Conservation (phyloP, 345 rosid genomes). For the Pelargonium nanum region DNA sequence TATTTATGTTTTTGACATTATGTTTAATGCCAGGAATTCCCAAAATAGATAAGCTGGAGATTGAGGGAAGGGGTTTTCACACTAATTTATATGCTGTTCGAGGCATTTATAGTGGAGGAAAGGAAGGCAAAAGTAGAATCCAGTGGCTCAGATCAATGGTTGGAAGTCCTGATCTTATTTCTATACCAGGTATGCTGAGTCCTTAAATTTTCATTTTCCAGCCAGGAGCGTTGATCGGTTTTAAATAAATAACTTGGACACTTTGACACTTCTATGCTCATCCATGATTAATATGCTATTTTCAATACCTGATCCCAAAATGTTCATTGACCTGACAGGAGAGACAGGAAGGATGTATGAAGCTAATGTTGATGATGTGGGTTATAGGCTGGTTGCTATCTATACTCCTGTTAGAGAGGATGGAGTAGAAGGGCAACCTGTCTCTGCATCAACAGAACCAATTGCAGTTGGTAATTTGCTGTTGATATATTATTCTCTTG, state of each 20-base stretch:
- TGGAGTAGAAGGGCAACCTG: constrained; percentile 91
- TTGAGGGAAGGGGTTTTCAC: constrained; percentile 89
- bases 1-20: not conserved
- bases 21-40: constrained; percentile 51
- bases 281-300: not conserved
- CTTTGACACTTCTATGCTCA: not conserved
- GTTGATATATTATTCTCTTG: not conserved
- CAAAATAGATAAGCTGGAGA: constrained; percentile 79
- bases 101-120: constrained; percentile 86
- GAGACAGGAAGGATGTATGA: constrained; percentile 91
- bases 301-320: constrained; percentile 6
- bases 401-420: constrained; percentile 86
- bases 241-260: not conserved
- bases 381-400: constrained; percentile 81
- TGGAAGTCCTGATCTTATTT: constrained; percentile 95
- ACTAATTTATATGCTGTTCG: constrained; percentile 81
- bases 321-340: constrained; percentile 40
- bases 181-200: constrained; percentile 62
- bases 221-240: not conserved
- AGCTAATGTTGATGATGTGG: constrained; percentile 99
- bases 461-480: constrained; percentile 66
- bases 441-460: constrained; percentile 92
- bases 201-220: not conserved
- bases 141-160: constrained; percentile 97
- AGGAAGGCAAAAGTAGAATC: constrained; percentile 90